Conservation (phyloP, 306 rosid species). For the Medicago lupulina region DNA sequence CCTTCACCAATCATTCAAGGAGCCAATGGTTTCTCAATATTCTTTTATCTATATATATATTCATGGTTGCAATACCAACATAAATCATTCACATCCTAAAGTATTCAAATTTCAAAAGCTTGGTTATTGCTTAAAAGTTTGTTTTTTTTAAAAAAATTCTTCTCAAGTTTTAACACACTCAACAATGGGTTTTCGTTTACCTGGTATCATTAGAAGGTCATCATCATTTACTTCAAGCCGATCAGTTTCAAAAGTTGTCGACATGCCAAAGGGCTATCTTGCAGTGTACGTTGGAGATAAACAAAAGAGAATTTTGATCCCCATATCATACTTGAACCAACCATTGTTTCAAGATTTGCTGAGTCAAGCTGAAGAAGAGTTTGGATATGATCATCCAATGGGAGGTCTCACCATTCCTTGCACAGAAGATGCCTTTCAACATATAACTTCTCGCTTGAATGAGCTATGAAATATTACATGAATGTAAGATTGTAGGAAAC, state of each 20-base stretch:
- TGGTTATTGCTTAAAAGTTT: background rate
- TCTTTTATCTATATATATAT: conserved; percentile 24
- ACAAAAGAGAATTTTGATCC: conserved; percentile 47
- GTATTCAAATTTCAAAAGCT: conserved; percentile 1
- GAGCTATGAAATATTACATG: background rate
- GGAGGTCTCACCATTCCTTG: conserved; percentile 50
- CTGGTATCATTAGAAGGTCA: conserved; percentile 23
- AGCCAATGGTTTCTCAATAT: background rate
- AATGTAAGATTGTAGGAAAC: conserved; percentile 10
- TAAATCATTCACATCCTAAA: conserved; percentile 26
- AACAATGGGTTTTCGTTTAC: conserved; percentile 47
- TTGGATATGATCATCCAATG: conserved; percentile 52
- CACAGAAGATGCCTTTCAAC: conserved; percentile 33
- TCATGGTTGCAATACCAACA: conserved; percentile 25
- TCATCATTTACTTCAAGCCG: conserved; percentile 25
- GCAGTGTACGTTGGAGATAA: conserved; percentile 60
- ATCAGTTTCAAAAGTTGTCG: conserved; percentile 21
- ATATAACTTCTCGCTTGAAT: conserved; percentile 35
- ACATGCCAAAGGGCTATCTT: conserved; percentile 56
- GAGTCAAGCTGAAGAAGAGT: conserved; percentile 41
- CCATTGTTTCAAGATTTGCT: conserved; percentile 47
- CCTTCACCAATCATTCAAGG: conserved; percentile 15
- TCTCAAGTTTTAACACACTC: conserved; percentile 7
- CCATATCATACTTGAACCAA: conserved; percentile 44
- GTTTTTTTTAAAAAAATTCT: background rate